Conservation (phyloP, 257 asterid species). For the Lavandula angustifolia region DNA sequence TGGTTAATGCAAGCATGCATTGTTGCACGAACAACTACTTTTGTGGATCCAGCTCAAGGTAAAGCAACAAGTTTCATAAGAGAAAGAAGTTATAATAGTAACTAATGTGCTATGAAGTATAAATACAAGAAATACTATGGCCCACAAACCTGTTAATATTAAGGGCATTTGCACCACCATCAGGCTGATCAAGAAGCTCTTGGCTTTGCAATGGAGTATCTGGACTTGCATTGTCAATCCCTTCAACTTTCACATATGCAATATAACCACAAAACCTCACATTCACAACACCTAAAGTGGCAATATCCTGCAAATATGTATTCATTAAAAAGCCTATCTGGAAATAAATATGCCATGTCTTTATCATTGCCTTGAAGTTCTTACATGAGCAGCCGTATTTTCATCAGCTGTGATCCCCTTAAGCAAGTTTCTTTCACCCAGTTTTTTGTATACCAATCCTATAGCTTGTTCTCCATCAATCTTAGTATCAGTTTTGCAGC, state of each 20-base stretch:
- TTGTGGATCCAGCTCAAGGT: constrained; percentile 7
- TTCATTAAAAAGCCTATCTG: constrained; percentile 20
- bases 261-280: constrained; percentile 76
- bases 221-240: constrained; percentile 48
- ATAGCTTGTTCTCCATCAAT: constrained; percentile 84
- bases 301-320: constrained; percentile 64
- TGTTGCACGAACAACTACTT: constrained; percentile 24
- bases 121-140: constrained; percentile 7
- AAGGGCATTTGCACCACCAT: constrained; percentile 98
- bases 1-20: constrained; percentile 22
- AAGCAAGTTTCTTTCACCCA: constrained; percentile 84
- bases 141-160: constrained; percentile 75
- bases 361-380: constrained; percentile 32
- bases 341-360: constrained; percentile 18
- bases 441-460: constrained; percentile 53
- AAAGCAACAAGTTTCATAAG: constrained; percentile 22
- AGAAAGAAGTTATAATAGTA: constrained; percentile 3
- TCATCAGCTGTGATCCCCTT: constrained; percentile 98
- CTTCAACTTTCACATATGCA: constrained; percentile 79
- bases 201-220: constrained; percentile 53
- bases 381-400: constrained; percentile 92
- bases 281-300: constrained; percentile 80
- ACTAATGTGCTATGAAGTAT: constrained; percentile 11
- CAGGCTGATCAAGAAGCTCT: constrained; percentile 82
- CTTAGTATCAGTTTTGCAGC: constrained; percentile 87